Conservation (phyloP, 257 asterid genomes). For the Cinchona pubescens region DNA sequence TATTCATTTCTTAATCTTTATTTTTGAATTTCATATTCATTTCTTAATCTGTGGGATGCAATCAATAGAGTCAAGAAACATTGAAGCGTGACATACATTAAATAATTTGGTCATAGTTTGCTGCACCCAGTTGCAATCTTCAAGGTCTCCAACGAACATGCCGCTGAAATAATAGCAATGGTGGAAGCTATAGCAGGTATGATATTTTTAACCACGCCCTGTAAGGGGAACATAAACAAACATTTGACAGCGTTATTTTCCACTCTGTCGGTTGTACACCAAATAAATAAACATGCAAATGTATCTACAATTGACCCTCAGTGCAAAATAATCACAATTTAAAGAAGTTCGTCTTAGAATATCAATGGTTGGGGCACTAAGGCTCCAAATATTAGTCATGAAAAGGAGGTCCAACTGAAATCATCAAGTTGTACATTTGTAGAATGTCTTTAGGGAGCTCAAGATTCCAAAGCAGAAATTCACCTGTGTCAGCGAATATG, state of each 20-base stretch:
- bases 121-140: constrained; percentile 95
- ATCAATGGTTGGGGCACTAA: not conserved
- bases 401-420: not conserved
- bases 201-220: constrained; percentile 99
- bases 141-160: constrained; percentile 96
- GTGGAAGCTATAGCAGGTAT: constrained; percentile 99
- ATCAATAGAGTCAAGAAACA: not conserved
- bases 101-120: constrained; percentile 75
- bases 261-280: not conserved
- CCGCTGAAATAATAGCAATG: constrained; percentile 92
- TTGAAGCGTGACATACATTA: constrained; percentile 55
- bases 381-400: not conserved
- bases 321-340: not conserved
- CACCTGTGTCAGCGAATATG: constrained; percentile 93
- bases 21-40: not conserved
- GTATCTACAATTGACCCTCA: not conserved
- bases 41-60: not conserved
- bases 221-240: constrained; percentile 16
- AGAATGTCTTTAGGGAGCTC: constrained; percentile 15
- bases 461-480: constrained; percentile 19
- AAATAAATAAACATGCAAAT: not conserved
- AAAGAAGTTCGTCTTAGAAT: not conserved
- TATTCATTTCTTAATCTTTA: too few relatives aligned
- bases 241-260: not conserved
- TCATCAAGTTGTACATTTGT: not conserved